Base-by-base conservation (phyloP, 768 basidiomycete species). In the Pulveroboletus sp. region DNA sequence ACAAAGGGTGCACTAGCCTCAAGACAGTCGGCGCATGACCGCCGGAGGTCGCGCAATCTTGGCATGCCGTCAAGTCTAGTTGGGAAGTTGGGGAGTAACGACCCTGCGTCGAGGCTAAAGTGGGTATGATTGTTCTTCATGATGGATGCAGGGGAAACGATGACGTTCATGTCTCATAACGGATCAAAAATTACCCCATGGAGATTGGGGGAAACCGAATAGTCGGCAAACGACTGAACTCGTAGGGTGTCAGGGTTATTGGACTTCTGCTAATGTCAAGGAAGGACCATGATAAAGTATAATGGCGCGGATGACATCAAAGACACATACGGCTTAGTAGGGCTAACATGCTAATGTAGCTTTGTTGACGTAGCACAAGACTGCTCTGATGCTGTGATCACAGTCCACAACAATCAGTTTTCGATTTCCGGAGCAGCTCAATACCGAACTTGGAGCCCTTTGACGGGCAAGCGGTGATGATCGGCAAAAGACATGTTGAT, bases 401-500 rank as follows among this genome's bases (percentile, higher is more conserved):
- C 30, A 77, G 49, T 32, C 73, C 78, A 69, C 84, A 86, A 14
- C 78, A 83, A 35, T 82, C 76, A 9, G 69, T 65, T 17, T 87
- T 83, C 57, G 79, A 84, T 59, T 66, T 63, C 59, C 83, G 74
- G 21, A 85, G 65, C 24, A 72, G 65, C 24, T 81, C 77, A 9
- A 86, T 72, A 0, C 86, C 86, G 57, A 80, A 78, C 2, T 71
- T 67, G 0, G 74, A 72, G 69, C 76, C 80, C 73, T 49, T 70
- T 61, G 17, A 72, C 62, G 50, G 79, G 73, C 58, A 67, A 17
- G 65, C 63, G 4, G 84, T 83, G 51, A 88, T 62, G 43, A 89
- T 79, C 0, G 84, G 81, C 0, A 82, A 78, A 43, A 89, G 66
- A 60, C 85, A 89, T 4, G 81, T 73, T 6, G 86, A 83, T 6